These are phyloP conservation scores for Staphylotrichum longicolle DNA, from an alignment of 495 filamentous ascomycete species.

Conservation along the genomic window DNA sequence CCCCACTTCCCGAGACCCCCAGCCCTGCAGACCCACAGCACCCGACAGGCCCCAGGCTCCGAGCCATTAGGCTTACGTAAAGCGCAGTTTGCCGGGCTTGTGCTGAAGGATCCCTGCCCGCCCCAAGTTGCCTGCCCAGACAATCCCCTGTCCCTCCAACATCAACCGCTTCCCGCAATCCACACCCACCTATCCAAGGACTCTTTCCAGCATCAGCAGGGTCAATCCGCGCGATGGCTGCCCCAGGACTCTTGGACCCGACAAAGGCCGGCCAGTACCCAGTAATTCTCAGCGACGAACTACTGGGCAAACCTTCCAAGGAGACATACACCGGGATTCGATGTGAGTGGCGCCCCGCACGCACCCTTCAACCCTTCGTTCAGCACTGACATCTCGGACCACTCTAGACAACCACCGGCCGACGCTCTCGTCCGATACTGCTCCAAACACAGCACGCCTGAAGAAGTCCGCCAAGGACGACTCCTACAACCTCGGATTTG, in stretches of 20 bases:
- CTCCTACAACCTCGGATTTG: constrained; percentile 47
- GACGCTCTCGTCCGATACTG: constrained; percentile 43
- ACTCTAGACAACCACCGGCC: constrained; percentile 54
- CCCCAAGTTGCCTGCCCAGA: constrained; percentile 3
- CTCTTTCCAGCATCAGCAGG: neutral
- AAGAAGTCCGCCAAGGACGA: constrained; percentile 44
- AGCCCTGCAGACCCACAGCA: too few relatives aligned
- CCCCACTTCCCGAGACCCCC: too few relatives aligned
- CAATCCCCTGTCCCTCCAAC: neutral
- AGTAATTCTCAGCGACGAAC: constrained; percentile 54
- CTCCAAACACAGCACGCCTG: constrained; percentile 45
- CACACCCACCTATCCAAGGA: too few relatives aligned
- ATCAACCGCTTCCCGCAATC: neutral
- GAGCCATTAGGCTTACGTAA: neutral
- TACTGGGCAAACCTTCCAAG: constrained; percentile 52
- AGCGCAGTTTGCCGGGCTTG: neutral
- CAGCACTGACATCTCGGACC: constrained; percentile 3
- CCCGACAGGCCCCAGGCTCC: too few relatives aligned
- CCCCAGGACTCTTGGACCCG: constrained; percentile 40
- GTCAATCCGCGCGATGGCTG: constrained; percentile 27
- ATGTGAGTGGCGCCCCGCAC: constrained; percentile 41
- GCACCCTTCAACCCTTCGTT: neutral
- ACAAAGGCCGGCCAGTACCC: constrained; percentile 55
- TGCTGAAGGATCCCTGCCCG: neutral
- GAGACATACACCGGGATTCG: constrained; percentile 53